Evolutionary conservation across 805 yeast genomes (phyloP).

Genomic region (Nakazawaea populi): DNA sequence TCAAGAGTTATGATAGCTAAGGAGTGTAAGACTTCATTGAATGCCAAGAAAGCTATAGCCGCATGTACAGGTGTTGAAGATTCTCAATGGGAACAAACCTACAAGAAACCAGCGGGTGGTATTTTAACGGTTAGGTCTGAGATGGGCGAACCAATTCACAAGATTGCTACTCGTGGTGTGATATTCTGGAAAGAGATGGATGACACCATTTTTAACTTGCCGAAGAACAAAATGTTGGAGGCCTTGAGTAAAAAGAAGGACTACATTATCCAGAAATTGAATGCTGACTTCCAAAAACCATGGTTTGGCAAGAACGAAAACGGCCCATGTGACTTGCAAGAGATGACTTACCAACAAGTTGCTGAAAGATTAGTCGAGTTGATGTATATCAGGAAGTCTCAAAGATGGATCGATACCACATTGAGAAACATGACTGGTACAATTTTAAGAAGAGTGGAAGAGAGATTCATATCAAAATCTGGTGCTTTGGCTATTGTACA

Average conservation of each 20-base stretch:
- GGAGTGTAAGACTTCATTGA: conserved; percentile 92
- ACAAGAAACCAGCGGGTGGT: conserved; percentile 96
- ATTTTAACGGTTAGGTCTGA: conserved; percentile 93
- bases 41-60: conserved; percentile 88
- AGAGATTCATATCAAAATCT: conserved; percentile 68
- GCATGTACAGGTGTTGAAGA: conserved; percentile 89
- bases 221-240: conserved; percentile 80
- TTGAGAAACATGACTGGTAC: conserved; percentile 84
- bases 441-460: conserved; percentile 91
- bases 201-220: conserved; percentile 84
- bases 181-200: conserved; percentile 96
- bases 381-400: conserved; percentile 72
- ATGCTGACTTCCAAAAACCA: conserved; percentile 95
- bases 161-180: conserved; percentile 97
- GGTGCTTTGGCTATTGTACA: conserved; percentile 65
- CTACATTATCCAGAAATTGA: conserved; percentile 77
- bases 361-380: conserved; percentile 83
- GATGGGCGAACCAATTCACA: conserved; percentile 99
- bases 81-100: conserved; percentile 86
- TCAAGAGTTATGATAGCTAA: conserved; percentile 96
- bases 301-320: conserved; percentile 85
- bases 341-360: conserved; percentile 93
- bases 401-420: conserved; percentile 83
- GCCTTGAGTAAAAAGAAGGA: conserved; percentile 80
- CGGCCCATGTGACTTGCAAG: conserved; percentile 85